These are phyloP conservation scores for Haplosporangium sp. DNA, from an alignment of 371 early-diverging fungal genomes.

Conservation along the genomic window DNA sequence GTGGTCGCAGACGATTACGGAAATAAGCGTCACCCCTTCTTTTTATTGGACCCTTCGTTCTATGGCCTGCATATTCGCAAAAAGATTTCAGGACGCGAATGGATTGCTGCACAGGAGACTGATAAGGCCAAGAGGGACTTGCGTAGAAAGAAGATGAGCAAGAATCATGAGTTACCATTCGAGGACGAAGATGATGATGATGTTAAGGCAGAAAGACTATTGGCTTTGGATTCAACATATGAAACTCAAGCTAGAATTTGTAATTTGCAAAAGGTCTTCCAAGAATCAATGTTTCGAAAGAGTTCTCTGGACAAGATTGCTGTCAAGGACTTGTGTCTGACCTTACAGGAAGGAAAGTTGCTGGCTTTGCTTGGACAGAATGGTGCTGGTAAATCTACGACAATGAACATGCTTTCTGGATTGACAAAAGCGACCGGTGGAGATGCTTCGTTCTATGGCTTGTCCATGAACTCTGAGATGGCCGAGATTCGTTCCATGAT, in stretches of 20 bases:
- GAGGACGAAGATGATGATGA: slow-evolving; percentile 62
- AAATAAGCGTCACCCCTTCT: slow-evolving; percentile 59
- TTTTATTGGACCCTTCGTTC: slow-evolving; percentile 71
- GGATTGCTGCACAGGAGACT: slow-evolving; percentile 40
- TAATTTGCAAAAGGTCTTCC: slow-evolving; percentile 74
- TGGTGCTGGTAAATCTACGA: slow-evolving; percentile 81
- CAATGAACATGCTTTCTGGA: slow-evolving; percentile 75
- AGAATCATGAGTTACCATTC: slow-evolving; percentile 9
- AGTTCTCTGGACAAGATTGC: slow-evolving; percentile 72
- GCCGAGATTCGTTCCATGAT: slow-evolving; percentile 68
- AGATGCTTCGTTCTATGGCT: slow-evolving; percentile 72
- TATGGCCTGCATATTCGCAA: slow-evolving; percentile 65
- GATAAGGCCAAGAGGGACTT: slow-evolving; percentile 40
- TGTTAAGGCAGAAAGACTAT: slow-evolving; percentile 57
- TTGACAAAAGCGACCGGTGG: slow-evolving; percentile 71
- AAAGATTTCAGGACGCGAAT: slow-evolving; percentile 29
- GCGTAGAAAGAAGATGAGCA: slow-evolving; percentile 19
- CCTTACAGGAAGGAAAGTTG: slow-evolving; percentile 70
- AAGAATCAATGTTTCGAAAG: slow-evolving; percentile 52
- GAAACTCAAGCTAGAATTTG: slow-evolving; percentile 61
- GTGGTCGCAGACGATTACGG: slow-evolving; percentile 82
- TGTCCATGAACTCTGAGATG: slow-evolving; percentile 64
- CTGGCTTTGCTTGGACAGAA: slow-evolving; percentile 76
- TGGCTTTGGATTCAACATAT: slow-evolving; percentile 36
- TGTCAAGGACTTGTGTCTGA: slow-evolving; percentile 67